Evolutionary conservation across 225 moss, liverwort and hornwort genomes (phyloP).

Genomic region (Sphagnum contortum): DNA sequence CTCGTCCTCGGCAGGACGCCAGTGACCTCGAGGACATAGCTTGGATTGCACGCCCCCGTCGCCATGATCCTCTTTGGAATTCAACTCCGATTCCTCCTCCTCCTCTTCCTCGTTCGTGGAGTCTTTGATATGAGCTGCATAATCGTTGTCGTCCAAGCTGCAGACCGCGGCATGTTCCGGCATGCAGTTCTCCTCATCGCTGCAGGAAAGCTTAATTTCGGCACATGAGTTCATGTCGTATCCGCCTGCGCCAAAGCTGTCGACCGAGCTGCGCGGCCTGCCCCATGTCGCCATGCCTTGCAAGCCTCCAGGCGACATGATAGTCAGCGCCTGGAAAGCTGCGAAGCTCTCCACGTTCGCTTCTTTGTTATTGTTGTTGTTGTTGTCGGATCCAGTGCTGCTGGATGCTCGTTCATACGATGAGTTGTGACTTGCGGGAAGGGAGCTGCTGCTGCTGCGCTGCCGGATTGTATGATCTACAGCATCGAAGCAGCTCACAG

Average conservation of each 20-base stretch:
- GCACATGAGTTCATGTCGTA: constrained; percentile 8
- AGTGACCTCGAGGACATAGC: constrained; percentile 56
- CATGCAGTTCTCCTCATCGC: constrained; percentile 6
- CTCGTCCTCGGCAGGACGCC: constrained; percentile 64
- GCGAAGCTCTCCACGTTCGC: constrained; percentile 17
- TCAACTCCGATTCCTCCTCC: constrained; percentile 3
- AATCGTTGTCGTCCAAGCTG: constrained; percentile 19
- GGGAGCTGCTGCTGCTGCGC: not conserved
- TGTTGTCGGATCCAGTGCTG: constrained; percentile 13
- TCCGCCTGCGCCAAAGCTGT: constrained; percentile 27
- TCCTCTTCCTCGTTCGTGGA: constrained; percentile 36
- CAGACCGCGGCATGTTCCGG: constrained; percentile 11
- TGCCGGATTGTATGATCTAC: no score
- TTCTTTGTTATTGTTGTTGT: no score
- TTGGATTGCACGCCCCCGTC: constrained; percentile 44
- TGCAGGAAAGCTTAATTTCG: constrained; percentile 5
- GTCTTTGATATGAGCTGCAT: constrained; percentile 14
- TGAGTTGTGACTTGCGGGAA: not conserved
- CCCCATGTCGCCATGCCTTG: constrained; percentile 16
- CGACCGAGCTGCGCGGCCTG: constrained; percentile 32
- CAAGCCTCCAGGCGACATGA: constrained; percentile 16
- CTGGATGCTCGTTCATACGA: constrained; percentile 15
- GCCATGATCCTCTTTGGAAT: constrained; percentile 32
- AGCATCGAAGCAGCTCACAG: no score
- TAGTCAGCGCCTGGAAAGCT: constrained; percentile 36